These are phyloP conservation scores for Candida easanensis DNA, from an alignment of 805 yeast species.

Conservation along the genomic window DNA sequence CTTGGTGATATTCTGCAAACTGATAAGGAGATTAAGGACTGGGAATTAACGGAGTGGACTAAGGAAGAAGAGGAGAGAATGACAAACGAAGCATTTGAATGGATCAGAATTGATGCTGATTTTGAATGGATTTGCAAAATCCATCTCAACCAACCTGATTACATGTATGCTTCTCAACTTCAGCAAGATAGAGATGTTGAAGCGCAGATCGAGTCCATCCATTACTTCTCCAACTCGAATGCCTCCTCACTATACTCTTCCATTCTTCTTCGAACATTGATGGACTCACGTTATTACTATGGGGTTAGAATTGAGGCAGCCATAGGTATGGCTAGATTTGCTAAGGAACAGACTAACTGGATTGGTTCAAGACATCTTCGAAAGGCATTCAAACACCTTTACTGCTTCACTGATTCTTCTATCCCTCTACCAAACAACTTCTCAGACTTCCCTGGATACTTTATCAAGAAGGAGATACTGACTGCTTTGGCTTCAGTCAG, in stretches of 20 bases:
- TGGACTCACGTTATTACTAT: conserved; percentile 83
- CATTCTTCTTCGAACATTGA: conserved; percentile 68
- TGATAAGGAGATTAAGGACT: conserved; percentile 56
- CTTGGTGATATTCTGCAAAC: conserved; percentile 76
- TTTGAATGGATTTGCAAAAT: conserved; percentile 92
- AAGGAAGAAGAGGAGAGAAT: conserved; percentile 65
- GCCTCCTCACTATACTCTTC: conserved; percentile 71
- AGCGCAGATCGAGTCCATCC: conserved; percentile 85
- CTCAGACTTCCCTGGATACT: conserved; percentile 62
- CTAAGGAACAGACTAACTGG: conserved; percentile 58
- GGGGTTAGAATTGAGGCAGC: conserved; percentile 91
- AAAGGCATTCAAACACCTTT: conserved; percentile 63
- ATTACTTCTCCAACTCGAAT: conserved; percentile 60
- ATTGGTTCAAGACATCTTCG: conserved; percentile 73
- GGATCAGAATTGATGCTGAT: conserved; percentile 98
- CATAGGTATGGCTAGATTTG: conserved; percentile 64
- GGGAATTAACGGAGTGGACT: conserved; percentile 74
- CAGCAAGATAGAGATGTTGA: conserved; percentile 95
- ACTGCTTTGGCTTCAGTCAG: conserved; percentile 55
- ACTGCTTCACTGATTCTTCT: conserved; percentile 63
- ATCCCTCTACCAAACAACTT: conserved; percentile 85
- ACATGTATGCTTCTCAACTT: conserved; percentile 91
- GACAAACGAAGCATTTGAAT: conserved; percentile 87
- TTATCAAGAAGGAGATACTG: conserved; percentile 69
- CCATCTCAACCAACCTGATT: conserved; percentile 83